Conservation (phyloP, 2,329 filamentous ascomycete species). For the Fusarium acutatum region DNA sequence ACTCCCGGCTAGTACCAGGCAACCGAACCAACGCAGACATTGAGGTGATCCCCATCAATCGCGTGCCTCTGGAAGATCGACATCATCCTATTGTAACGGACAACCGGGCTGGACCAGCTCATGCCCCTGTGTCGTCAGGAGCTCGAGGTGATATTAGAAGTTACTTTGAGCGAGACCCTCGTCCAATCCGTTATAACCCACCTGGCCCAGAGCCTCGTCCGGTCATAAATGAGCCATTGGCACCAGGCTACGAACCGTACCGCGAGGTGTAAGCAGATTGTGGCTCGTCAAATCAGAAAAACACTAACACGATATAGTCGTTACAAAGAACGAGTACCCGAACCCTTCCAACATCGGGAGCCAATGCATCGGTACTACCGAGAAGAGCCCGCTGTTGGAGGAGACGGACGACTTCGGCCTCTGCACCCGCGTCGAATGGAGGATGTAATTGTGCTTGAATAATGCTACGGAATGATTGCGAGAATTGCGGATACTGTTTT, state of each 20-base stretch:
- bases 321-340: slow-evolving; percentile 12
- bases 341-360: slow-evolving; percentile 12
- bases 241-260: slow-evolving; percentile 26
- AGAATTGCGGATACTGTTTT: not conserved
- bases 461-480: slow-evolving; percentile 5
- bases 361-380: slow-evolving; percentile 28
- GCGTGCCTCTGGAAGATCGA: slow-evolving; percentile 10
- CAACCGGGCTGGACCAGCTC: slow-evolving; percentile 9
- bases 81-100: slow-evolving; percentile 12
- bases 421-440: slow-evolving; percentile 37
- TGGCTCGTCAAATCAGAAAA: not conserved
- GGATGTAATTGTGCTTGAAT: slow-evolving; percentile 47
- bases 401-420: slow-evolving; percentile 24
- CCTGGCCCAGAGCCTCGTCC: slow-evolving; percentile 18
- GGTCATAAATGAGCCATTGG: slow-evolving; percentile 13
- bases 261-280: slow-evolving; percentile 38
- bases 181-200: slow-evolving; percentile 8
- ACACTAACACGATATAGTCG: slow-evolving; percentile 31
- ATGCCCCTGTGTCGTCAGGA: not conserved
- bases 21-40: slow-evolving; percentile 27
- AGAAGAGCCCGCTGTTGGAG: slow-evolving; percentile 11
- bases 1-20: slow-evolving; percentile 25
- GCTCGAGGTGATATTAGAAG: not conserved
- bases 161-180: slow-evolving; percentile 9
- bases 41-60: slow-evolving; percentile 32